These are phyloP conservation scores for Phragmites australis DNA, from an alignment of 176 grass and related monocot genomes.

Conservation along the genomic window DNA sequence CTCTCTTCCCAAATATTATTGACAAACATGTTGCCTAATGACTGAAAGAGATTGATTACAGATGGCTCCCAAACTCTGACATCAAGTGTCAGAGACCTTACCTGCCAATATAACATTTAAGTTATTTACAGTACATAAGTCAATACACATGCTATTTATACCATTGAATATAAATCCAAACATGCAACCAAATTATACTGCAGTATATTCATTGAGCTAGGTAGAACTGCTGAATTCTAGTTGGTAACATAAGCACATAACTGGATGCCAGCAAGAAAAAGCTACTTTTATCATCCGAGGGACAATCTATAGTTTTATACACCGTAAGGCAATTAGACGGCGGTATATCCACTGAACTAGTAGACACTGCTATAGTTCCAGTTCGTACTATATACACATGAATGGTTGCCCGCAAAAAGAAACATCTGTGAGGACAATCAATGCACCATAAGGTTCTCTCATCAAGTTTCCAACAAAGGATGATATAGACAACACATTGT, in stretches of 20 bases:
- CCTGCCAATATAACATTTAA: conserved; percentile 57
- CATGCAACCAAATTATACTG: conserved; percentile 9
- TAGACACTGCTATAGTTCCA: not conserved
- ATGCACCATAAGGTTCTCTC: no score
- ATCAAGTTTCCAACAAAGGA: no score
- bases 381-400: no score
- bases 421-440: no score
- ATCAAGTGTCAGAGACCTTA: conserved; percentile 94
- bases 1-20: conserved; percentile 93
- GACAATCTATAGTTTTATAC: not conserved
- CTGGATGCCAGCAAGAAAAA: not conserved
- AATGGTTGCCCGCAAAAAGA: no score
- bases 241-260: not conserved
- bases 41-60: conserved; percentile 93
- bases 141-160: not conserved
- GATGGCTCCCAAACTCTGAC: conserved; percentile 98
- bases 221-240: conserved; percentile 1
- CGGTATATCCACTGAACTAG: not conserved
- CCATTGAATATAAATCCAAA: conserved; percentile 5
- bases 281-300: conserved; percentile 7
- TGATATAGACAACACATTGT: not conserved
- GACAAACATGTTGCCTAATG: conserved; percentile 88
- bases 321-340: not conserved
- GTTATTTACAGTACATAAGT: not conserved
- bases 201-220: conserved; percentile 3